These are phyloP conservation scores for Yamadazyma phyllophila DNA, from an alignment of 805 yeast genomes.

Conservation along the genomic window DNA sequence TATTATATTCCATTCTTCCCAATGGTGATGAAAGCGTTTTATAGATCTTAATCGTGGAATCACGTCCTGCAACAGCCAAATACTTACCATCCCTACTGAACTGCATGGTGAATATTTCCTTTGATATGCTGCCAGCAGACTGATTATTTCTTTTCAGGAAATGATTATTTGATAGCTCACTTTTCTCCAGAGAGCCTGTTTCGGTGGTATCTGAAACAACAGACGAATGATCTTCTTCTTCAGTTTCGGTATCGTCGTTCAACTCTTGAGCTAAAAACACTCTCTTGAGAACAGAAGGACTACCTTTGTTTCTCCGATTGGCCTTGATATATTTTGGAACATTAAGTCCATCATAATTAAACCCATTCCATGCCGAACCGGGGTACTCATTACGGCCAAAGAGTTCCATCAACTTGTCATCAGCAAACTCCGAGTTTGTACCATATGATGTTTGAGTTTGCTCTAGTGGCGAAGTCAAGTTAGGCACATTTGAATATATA, in stretches of 20 bases:
- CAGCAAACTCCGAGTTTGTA: not conserved
- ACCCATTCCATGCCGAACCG: conserved; percentile 26
- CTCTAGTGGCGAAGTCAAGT: conserved; percentile 1
- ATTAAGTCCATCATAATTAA: conserved; percentile 36
- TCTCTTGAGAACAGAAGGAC: conserved; percentile 48
- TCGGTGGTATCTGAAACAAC: not conserved
- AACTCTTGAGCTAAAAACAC: conserved; percentile 68
- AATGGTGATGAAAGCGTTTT: conserved; percentile 72
- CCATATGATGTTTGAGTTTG: not conserved
- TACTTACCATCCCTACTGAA: conserved; percentile 80
- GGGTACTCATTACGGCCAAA: not conserved
- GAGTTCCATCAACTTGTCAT: not conserved
- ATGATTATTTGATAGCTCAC: not conserved
- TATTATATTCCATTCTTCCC: conserved; percentile 53
- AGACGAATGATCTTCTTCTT: conserved; percentile 3
- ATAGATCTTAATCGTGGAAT: conserved; percentile 68
- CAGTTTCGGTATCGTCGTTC: conserved; percentile 18
- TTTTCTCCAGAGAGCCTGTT: not conserved
- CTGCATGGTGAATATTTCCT: conserved; percentile 69
- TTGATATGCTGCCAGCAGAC: conserved; percentile 6
- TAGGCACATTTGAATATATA: conserved; percentile 3
- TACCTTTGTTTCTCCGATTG: conserved; percentile 43
- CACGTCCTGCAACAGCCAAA: conserved; percentile 82
- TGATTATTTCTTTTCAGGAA: not conserved
- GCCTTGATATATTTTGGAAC: conserved; percentile 57